Base-by-base conservation (phyloP, 1,284 basidiomycete genomes). In the Cryptococcus sp. region DNA sequence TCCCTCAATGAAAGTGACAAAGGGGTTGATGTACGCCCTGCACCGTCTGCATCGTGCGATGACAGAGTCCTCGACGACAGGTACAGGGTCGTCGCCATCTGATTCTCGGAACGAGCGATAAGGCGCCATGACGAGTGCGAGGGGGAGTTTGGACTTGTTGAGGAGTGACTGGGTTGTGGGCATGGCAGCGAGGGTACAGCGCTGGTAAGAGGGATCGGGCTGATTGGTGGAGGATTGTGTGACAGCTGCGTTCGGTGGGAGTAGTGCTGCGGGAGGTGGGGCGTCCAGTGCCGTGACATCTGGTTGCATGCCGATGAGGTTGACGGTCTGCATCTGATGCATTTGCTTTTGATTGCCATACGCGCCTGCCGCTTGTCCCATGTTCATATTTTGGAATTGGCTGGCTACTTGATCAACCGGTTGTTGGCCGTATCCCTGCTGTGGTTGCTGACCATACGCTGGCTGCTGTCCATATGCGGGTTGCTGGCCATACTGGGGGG, bases 21-120 rank as follows among this genome's bases (percentile, higher is more conserved):
- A 99, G 4, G 96, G 95, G 77, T 99, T 98, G 80, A 99, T 99
- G 80, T 99, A 99, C 45, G 93, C 92, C 71, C 96, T 86, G 83
- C 96, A 99, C 41, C 95, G 86, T 62, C 96, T 86, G 80, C 96
- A 99, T 46, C 96, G 89, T 47, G 96, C 95, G 69, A 99, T 99
- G 48, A 99, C 90, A 0, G 91, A 93, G 77, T 99, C 96, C 1
- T 89, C 85, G 2, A 97, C 86, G 39, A 97, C 84, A 13, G 93
- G 92, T 15, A 97, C 92, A 0, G 85, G 83, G 51, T 87, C 85
- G 68, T 73, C 73, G 62, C 76, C 69, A 49, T 83, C 82, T 8
- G 70, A 73, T 43, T 80, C 77, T 57, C 82, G 80, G 60, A 93
- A 79, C 1, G 89, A 88, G 45, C 94, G 87, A 79, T 98, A 95